Percentiles rank a stretch among this genome's conserved stretches.
Conservation (phyloP, 106 monocot genomes). For the Narthecium ossifragum region DNA sequence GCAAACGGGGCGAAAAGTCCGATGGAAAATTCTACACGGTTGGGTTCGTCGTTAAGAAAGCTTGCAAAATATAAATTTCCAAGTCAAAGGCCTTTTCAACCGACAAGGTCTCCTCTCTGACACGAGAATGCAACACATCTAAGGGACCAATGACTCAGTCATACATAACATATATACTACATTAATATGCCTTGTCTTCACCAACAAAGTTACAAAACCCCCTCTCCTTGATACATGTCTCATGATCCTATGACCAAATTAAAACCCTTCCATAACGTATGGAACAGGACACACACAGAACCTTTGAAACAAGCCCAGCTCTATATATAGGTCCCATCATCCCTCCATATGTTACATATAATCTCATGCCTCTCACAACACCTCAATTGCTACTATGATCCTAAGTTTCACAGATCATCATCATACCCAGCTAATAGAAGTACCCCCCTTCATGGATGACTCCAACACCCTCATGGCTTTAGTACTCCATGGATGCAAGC, state of each 20-base stretch:
- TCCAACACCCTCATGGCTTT: not conserved
- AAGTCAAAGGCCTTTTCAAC: constrained; percentile 2
- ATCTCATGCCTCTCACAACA: not conserved
- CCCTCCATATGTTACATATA: not conserved
- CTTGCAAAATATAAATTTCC: too few species aligned
- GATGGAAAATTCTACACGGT: too few species aligned
- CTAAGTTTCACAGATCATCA: not conserved
- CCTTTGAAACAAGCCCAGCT: not conserved
- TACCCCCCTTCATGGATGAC: constrained; percentile 8
- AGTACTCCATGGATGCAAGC: constrained; percentile 12
- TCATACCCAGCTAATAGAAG: too few species aligned
- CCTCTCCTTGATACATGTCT: not conserved
- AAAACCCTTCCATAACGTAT: not conserved
- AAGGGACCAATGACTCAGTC: too few species aligned
- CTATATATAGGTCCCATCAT: not conserved
- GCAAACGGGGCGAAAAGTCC: too few species aligned
- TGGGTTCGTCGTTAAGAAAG: too few species aligned
- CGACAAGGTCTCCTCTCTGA: constrained; percentile 5
- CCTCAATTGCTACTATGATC: not conserved
- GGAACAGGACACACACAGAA: not conserved
- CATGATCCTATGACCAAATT: not conserved
- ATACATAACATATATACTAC: too few species aligned
- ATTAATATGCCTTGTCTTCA: too few species aligned
- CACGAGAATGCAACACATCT: not conserved
- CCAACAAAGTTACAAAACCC: constrained; percentile 1